Percentiles rank a stretch among this genome's conserved stretches.
phyloP scores from a whole-genome alignment of 2,329 filamentous ascomycete species.

The Colletotrichum eremochloae region DNA sequence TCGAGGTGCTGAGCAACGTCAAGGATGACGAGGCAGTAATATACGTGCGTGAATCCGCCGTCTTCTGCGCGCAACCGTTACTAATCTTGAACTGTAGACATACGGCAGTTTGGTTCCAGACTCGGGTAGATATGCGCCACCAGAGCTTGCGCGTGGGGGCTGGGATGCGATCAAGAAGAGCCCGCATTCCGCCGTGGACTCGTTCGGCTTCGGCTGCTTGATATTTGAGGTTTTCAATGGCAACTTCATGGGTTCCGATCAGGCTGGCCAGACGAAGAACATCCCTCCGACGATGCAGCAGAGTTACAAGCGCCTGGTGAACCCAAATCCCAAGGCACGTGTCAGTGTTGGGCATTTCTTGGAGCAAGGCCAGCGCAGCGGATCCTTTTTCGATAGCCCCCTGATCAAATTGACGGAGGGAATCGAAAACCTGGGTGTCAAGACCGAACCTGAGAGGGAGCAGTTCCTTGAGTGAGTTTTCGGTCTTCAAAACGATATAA shows the following conservation, averaged over 20 bases:
- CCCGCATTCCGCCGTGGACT: conserved; percentile 85
- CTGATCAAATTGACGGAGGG: conserved; percentile 93
- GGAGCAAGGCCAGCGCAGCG: conserved; percentile 85
- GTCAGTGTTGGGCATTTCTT: conserved; percentile 88
- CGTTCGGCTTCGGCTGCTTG: conserved; percentile 86
- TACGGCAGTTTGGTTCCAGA: conserved; percentile 92
- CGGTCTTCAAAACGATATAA: background rate
- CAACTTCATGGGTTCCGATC: conserved; percentile 79
- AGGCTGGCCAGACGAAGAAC: conserved; percentile 86
- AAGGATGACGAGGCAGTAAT: conserved; percentile 96
- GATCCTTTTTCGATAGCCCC: conserved; percentile 92
- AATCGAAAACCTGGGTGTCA: conserved; percentile 92
- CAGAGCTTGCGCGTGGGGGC: conserved; percentile 87
- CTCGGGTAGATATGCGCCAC: conserved; percentile 84
- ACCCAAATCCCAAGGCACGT: conserved; percentile 89
- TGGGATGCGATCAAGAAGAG: conserved; percentile 92
- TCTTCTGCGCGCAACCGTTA: background rate
- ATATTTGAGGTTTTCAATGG: conserved; percentile 95
- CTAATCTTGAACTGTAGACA: conserved; percentile 64
- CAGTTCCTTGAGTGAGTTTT: conserved; percentile 77
- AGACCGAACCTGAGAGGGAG: conserved; percentile 85
- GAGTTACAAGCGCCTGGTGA: conserved; percentile 90
- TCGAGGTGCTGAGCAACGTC: conserved; percentile 93
- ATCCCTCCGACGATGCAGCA: conserved; percentile 91
- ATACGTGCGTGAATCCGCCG: conserved; percentile 60